These are phyloP conservation scores for Pichiaceae sp. DNA, from an alignment of 1,139 yeast species.

Conservation along the genomic window DNA sequence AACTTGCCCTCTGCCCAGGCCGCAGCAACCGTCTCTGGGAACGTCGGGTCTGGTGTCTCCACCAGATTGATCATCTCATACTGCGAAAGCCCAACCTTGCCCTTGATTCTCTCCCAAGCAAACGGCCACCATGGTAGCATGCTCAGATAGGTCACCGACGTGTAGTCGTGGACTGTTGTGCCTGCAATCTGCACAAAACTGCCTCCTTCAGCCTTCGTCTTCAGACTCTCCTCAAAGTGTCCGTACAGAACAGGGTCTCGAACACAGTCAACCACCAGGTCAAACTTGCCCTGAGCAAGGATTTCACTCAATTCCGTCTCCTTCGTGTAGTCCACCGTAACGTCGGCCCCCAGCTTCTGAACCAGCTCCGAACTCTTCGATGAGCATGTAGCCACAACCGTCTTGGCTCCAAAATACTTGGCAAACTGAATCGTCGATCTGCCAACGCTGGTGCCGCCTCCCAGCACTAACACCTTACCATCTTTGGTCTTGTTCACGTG, in stretches of 20 bases:
- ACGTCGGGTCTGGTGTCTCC: conserved; percentile 5
- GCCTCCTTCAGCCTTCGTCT: conserved; percentile 21
- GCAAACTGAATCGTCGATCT: conserved; percentile 50
- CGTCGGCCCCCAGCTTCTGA: conserved; percentile 13
- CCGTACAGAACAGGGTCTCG: conserved; percentile 13
- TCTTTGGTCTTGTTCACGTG: conserved; percentile 18
- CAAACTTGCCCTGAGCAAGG: conserved; percentile 33
- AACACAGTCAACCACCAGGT: conserved; percentile 23
- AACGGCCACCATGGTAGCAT: conserved; percentile 9
- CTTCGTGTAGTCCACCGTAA: conserved; percentile 17
- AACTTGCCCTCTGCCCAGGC: conserved; percentile 35
- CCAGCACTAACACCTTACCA: conserved; percentile 45
- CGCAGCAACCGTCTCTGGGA: conserved; percentile 16
- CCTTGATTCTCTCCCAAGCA: conserved; percentile 7
- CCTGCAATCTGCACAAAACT: conserved; percentile 27
- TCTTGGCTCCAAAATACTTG: conserved; percentile 35
- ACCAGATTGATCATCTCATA: conserved; percentile 11
- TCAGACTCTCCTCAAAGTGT: conserved; percentile 10
- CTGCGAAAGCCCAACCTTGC: conserved; percentile 14
- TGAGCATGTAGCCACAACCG: conserved; percentile 37
- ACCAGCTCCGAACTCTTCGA: conserved; percentile 13
- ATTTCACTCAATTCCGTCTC: conserved; percentile 25
- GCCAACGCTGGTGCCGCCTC: conserved; percentile 74
- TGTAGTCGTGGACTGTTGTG: conserved; percentile 20
- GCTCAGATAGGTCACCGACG: conserved; percentile 3